phyloP scores from a whole-genome alignment of 768 basidiomycete species.

The Lepiota brunneoincarnata region DNA sequence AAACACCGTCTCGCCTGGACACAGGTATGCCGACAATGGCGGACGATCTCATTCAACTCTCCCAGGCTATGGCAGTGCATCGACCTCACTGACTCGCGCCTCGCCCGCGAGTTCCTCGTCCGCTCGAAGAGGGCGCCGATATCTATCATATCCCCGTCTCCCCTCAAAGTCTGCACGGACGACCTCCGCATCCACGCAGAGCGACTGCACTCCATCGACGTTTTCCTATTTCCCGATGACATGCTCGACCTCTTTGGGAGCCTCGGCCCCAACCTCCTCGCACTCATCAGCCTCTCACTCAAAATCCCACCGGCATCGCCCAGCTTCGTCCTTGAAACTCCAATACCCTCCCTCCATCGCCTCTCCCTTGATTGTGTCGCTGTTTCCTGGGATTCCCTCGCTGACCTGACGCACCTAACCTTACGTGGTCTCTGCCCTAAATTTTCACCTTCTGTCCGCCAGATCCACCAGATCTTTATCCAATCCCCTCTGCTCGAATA shows the following conservation, averaged over 20 bases:
- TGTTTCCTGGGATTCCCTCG: slow-evolving; percentile 31
- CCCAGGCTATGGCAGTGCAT: slow-evolving; percentile 38
- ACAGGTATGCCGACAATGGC: slow-evolving; percentile 39
- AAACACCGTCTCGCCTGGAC: slow-evolving; percentile 35
- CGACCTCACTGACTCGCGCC: slow-evolving; percentile 31
- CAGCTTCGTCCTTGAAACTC: slow-evolving; percentile 19
- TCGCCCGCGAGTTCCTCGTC: slow-evolving; percentile 31
- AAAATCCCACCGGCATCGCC: slow-evolving; percentile 29
- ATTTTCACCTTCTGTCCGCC: slow-evolving; percentile 29
- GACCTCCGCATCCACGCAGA: slow-evolving; percentile 26
- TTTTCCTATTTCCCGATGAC: slow-evolving; percentile 33
- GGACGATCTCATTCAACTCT: slow-evolving; percentile 29
- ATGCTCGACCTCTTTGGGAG: slow-evolving; percentile 28
- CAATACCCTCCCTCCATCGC: slow-evolving; percentile 28
- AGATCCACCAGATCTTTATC: slow-evolving; percentile 30
- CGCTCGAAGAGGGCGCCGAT: slow-evolving; percentile 34
- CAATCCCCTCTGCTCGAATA: slow-evolving; percentile 32
- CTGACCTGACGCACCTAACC: slow-evolving; percentile 29
- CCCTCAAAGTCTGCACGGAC: slow-evolving; percentile 23
- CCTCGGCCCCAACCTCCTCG: slow-evolving; percentile 23
- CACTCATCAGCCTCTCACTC: slow-evolving; percentile 31
- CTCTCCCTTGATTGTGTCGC: slow-evolving; percentile 33
- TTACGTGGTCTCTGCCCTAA: slow-evolving; percentile 29
- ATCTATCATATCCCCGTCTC: slow-evolving; percentile 29
- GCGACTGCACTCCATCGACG: slow-evolving; percentile 31